Evolutionary conservation across 768 basidiomycete genomes (phyloP).

Genomic region (Mycena galopus): DNA sequence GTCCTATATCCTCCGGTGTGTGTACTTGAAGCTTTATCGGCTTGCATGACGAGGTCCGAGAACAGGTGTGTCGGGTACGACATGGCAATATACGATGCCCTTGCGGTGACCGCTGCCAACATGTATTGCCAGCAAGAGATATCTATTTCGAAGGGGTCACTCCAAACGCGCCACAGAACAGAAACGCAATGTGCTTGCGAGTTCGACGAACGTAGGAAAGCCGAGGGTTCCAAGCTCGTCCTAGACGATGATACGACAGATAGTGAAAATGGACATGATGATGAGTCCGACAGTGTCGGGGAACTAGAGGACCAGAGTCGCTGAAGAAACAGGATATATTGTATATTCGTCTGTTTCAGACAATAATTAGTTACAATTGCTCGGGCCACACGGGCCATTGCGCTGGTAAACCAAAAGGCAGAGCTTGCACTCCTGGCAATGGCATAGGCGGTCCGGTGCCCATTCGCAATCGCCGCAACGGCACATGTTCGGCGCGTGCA

Average conservation of each 20-base stretch:
- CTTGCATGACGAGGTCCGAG: no score
- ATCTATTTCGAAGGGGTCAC: slow-evolving; percentile 6
- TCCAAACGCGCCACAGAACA: slow-evolving; percentile 14
- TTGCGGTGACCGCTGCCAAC: slow-evolving; percentile 3
- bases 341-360: neutral
- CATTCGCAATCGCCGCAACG: slow-evolving; percentile 21
- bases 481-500: neutral
- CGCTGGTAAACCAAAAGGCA: slow-evolving; percentile 15
- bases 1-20: slow-evolving; percentile 43
- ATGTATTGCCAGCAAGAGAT: neutral
- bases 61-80: slow-evolving; percentile 45
- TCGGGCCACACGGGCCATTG: slow-evolving; percentile 25
- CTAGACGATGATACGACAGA: neutral
- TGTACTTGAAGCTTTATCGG: no score
- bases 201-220: neutral
- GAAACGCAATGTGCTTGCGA: neutral
- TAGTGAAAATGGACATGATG: neutral
- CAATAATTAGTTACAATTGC: neutral
- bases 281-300: neutral
- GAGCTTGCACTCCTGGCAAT: slow-evolving; percentile 4
- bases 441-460: neutral
- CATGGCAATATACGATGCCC: slow-evolving; percentile 27
- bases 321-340: neutral
- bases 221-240: neutral
- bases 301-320: neutral